Base-by-base conservation (phyloP, 768 basidiomycete species). In the Mycena pura region DNA sequence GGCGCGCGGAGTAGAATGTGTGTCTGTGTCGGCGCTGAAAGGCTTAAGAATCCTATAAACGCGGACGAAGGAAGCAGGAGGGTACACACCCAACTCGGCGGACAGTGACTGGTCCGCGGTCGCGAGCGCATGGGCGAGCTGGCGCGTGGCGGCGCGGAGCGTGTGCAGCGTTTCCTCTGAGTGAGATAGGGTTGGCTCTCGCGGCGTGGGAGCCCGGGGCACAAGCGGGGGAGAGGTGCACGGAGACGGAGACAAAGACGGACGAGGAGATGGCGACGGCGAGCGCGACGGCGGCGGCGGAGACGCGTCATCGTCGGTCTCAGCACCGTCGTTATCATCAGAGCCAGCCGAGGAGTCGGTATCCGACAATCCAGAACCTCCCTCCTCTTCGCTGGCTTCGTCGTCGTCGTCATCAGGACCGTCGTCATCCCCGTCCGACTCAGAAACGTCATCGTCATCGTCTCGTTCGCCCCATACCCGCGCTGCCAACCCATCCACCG, bases 401-500 rank as follows among this genome's bases (percentile, higher is more conserved):
- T 44, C 63, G 8, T 67, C 63, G 2, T 70, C 69, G 9, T 25
- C 53, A 5, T 63, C 69, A 49, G 72, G 73, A 15, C 61, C 68
- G 29, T 47, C 68, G 56, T 67, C 70, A 27, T 62, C 72, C 51
- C 69, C 72, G 29, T 74, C 75, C 1, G 47, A 29, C 4, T 70
- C 70, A 22, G n/a, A n/a, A n/a, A 69, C 68, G 6, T 56, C 63
- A 8, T 65, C 67, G 11, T 39, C 34, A 54, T 77, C 74, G 47
- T 75, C 73, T 31, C 75, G 68, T 40, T 69, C 51, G 0, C 82
- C 79, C 78, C 79, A 78, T 6, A 77, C 62, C 32, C 72, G 85
- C 17, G 79, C 77, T 57, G 89, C 85, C 8, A 92, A 69, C 0
- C 86, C 87, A 69, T 92, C 85, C 3, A 93, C 77, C 0, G 80